These are phyloP conservation scores for Candida peoriensis DNA, from an alignment of 805 yeast species.

Conservation along the genomic window DNA sequence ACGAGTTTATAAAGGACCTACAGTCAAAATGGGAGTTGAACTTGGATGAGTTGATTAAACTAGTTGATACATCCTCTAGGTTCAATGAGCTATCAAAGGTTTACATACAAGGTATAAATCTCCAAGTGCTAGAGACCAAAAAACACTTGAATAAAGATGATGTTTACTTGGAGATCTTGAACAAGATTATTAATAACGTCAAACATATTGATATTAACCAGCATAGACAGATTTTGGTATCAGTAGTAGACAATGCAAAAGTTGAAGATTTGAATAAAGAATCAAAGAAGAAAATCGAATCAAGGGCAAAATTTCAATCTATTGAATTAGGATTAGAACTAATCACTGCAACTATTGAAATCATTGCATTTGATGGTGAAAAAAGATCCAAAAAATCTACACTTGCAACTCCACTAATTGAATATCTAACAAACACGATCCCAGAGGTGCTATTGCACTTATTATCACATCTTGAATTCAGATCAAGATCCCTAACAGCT, in stretches of 20 bases:
- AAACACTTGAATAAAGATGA: constrained; percentile 13
- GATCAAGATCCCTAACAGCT: constrained; percentile 54
- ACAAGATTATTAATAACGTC: constrained; percentile 22
- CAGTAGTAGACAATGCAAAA: constrained; percentile 30
- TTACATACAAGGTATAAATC: constrained; percentile 32
- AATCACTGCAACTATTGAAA: constrained; percentile 69
- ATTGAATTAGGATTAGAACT: constrained; percentile 72
- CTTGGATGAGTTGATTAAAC: constrained; percentile 9
- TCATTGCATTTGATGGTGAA: constrained; percentile 29
- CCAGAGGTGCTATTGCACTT: constrained; percentile 37
- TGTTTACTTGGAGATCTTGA: constrained; percentile 22
- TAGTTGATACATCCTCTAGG: constrained; percentile 8
- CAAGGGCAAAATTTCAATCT: constrained; percentile 52
- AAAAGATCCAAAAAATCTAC: constrained; percentile 3
- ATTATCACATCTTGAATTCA: constrained; percentile 38
- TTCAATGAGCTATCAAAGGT: constrained; percentile 30
- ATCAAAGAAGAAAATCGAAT: constrained; percentile 36
- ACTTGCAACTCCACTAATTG: constrained; percentile 13
- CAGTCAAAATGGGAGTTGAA: constrained; percentile 15
- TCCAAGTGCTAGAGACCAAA: constrained; percentile 31
- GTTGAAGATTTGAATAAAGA: constrained; percentile 26
- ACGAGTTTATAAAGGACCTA: constrained; percentile 38
- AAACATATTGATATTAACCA: constrained; percentile 28
- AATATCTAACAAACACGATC: constrained; percentile 18
- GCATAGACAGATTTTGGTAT: constrained; percentile 24